phyloP scores from a whole-genome alignment of 2,329 filamentous ascomycete species.

The Fusarium sp. region DNA sequence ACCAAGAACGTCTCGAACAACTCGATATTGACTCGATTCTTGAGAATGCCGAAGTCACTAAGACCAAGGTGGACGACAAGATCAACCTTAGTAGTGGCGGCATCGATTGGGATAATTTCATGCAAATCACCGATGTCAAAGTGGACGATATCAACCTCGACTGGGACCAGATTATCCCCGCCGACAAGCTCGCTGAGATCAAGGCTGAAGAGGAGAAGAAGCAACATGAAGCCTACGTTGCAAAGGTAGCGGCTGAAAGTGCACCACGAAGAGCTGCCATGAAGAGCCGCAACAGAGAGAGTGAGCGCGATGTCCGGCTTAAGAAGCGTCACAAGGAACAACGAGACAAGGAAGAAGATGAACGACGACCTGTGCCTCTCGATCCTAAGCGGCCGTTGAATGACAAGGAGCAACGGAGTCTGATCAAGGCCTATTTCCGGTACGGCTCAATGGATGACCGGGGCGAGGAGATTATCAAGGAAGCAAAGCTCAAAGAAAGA shows the following conservation, averaged over 20 bases:
- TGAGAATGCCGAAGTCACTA: conserved; percentile 96
- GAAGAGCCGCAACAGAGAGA: conserved; percentile 68
- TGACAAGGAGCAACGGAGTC: conserved; percentile 92
- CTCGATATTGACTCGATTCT: conserved; percentile 97
- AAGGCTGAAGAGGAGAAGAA: conserved; percentile 90
- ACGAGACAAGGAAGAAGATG: conserved; percentile 75
- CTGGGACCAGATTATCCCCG: conserved; percentile 98
- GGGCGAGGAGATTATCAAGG: conserved; percentile 85
- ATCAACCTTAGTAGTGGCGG: conserved; percentile 92
- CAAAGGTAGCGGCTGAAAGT: conserved; percentile 85
- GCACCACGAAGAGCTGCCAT: conserved; percentile 81
- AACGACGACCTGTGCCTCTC: conserved; percentile 77
- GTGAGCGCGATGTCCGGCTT: conserved; percentile 74
- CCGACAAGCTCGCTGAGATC: conserved; percentile 89
- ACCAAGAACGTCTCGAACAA: conserved; percentile 96
- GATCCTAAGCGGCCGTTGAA: conserved; percentile 92
- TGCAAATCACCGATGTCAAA: conserved; percentile 98
- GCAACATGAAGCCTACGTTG: conserved; percentile 85
- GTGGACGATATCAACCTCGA: conserved; percentile 84
- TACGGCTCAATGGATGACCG: conserved; percentile 93
- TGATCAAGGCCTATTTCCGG: conserved; percentile 90
- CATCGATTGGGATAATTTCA: conserved; percentile 88
- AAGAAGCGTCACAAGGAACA: conserved; percentile 76
- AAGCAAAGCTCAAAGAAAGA: conserved; percentile 85
- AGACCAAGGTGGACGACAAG: conserved; percentile 94